A percentile compares a stretch with the other conserved stretches of the same genome.
Evolutionary conservation across 2,329 filamentous ascomycete species (phyloP).

Genomic region (Coniella lustricola): DNA sequence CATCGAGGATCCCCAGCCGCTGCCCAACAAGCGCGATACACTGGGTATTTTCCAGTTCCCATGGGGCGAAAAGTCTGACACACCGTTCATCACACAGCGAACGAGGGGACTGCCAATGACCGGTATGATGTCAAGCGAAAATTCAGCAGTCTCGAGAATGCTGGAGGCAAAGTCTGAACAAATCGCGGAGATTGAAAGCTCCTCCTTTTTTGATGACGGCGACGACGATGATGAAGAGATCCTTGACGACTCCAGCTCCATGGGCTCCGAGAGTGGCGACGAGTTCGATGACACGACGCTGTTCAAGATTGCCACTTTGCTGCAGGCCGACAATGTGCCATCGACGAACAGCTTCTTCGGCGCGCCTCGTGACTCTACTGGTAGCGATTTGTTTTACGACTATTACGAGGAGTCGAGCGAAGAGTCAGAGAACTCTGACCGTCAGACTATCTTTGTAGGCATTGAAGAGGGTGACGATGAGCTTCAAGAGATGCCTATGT

Average conservation of each 20-base stretch:
- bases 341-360: constrained; percentile 45
- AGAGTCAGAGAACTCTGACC: constrained; percentile 17
- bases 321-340: constrained; percentile 45
- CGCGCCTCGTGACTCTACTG: constrained; percentile 17
- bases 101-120: constrained; percentile 41
- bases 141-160: constrained; percentile 23
- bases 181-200: constrained; percentile 34
- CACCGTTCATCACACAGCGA: constrained; percentile 36
- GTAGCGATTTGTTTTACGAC: constrained; percentile 25
- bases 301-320: constrained; percentile 56
- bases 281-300: constrained; percentile 55
- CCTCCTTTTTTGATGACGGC: constrained; percentile 53
- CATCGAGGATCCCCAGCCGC: constrained; percentile 52
- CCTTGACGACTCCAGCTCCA: constrained; percentile 30
- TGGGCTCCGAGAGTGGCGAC: constrained; percentile 35
- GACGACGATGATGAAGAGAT: constrained; percentile 47
- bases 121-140: constrained; percentile 42
- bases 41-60: constrained; percentile 61
- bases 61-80: constrained; percentile 58
- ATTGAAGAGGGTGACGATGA: constrained; percentile 23
- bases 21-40: constrained; percentile 51
- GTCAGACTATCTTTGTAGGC: constrained; percentile 27
- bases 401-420: constrained; percentile 26
- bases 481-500: constrained; percentile 16
- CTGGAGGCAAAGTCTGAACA: constrained; percentile 29